phyloP scores from a whole-genome alignment of 108 stramenopile genomes.

The Thalassiosira profunda region DNA sequence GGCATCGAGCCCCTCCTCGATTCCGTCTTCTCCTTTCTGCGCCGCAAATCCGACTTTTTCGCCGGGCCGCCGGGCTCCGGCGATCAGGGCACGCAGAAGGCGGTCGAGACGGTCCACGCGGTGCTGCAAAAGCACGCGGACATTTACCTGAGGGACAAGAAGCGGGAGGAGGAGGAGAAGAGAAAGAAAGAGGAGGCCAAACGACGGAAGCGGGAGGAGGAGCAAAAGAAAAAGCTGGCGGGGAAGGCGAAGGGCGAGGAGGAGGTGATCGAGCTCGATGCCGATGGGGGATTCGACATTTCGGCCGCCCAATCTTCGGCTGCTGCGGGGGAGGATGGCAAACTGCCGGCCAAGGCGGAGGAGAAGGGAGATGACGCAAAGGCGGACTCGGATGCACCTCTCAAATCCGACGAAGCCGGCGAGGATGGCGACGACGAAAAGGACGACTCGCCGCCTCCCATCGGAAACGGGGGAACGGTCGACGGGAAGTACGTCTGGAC shows the following conservation, averaged over 20 bases:
- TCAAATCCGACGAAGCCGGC: conserved; percentile 26
- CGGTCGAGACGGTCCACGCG: conserved; percentile 82
- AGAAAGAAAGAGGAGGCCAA: conserved; percentile 24
- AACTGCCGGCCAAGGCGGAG: background rate
- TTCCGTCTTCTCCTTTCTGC: conserved; percentile 95
- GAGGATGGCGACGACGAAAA: conserved; percentile 63
- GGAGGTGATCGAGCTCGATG: conserved; percentile 78
- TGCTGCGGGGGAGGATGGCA: background rate
- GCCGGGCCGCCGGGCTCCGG: conserved; percentile 43
- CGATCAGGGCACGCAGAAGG: conserved; percentile 23
- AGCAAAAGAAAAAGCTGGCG: conserved; percentile 13
- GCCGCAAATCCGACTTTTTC: conserved; percentile 99
- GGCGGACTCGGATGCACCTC: background rate
- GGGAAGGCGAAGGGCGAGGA: conserved; percentile 9
- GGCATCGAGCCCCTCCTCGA: conserved; percentile 99
- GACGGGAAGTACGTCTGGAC: conserved; percentile 97
- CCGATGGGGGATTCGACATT: conserved; percentile 76
- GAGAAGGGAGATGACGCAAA: background rate
- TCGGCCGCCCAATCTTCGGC: conserved; percentile 20
- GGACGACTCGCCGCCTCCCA: conserved; percentile 73
- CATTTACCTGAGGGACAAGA: conserved; percentile 49
- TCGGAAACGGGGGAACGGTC: conserved; percentile 96
- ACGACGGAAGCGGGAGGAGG: conserved; percentile 13
- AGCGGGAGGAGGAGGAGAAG: conserved; percentile 38
- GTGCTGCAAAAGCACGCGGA: conserved; percentile 79